Evolutionary conservation across 345 rosid species (phyloP).

Genomic region (Brassica carinata): DNA sequence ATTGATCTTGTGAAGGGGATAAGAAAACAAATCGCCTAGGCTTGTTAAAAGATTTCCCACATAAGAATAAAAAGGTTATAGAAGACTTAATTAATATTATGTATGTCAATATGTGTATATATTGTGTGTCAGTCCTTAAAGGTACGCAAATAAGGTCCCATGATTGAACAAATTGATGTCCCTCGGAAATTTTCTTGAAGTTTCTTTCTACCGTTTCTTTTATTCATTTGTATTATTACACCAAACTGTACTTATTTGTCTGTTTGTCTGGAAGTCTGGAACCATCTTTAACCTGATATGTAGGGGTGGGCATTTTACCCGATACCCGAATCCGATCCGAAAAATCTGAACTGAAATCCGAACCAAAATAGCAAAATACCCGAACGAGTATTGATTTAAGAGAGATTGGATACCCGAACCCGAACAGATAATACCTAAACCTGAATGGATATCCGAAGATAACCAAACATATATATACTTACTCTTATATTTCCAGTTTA

Average conservation of each 20-base stretch:
- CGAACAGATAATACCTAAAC: no score
- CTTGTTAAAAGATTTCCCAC: neutral
- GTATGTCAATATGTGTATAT: neutral
- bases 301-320: no score
- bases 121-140: neutral
- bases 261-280: neutral
- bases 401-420: no score
- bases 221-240: neutral
- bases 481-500: no score
- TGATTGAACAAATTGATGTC: conserved; percentile 4
- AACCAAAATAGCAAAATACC: no score
- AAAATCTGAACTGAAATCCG: no score
- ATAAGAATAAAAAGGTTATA: neutral
- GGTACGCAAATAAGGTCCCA: conserved; percentile 7
- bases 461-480: no score
- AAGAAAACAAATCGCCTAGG: neutral
- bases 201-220: neutral
- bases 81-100: neutral
- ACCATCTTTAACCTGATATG: neutral
- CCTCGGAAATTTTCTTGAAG: neutral
- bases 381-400: no score
- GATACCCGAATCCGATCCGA: no score
- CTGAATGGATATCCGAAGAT: no score
- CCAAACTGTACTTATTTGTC: conserved; percentile 9
- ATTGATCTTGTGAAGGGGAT: conserved; percentile 1